Base-by-base conservation (phyloP, 106 monocot genomes). In the Chionographis japonica region DNA sequence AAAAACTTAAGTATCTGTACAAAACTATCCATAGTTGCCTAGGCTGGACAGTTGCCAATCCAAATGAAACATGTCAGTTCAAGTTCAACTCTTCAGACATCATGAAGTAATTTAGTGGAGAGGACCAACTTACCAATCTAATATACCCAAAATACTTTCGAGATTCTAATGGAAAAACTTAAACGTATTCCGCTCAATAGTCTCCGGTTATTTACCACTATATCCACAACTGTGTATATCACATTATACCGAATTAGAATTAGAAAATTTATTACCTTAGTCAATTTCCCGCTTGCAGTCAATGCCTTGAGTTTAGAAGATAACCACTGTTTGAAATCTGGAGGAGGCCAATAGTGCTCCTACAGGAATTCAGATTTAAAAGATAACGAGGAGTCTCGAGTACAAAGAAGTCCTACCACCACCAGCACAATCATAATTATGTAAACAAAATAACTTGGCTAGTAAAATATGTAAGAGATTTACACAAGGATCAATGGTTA, bases 271-370 rank as follows among this genome's bases (percentile, higher is more conserved):
- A 58, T 13, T 81, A 94, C 94, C 94, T 87, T 94, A 9, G 85
- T 74, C 70, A 94, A 64, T 77, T 81, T 90, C 46, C 85, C 76
- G 58, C 50, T 60, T 55, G 77, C 77, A 52, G 80, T 80, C 78
- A 94, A 68, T 27, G 62, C 68, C 63, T 75, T 87, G 49, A 94
- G 76, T 75, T 87, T 87, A 50, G 58, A 38, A 43, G 86, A 90
- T 52, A 94, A 62, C 41, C 84, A 49, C 37, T 67, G 62, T 62
- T 82, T 84, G 54, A 94, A 90, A 80, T 94, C 78, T 60, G 84
- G 68, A 42, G 94, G 94, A 40, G 78, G 53, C 69, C 62, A 70
- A 54, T 90, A 83, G 36, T 83, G 84, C 46, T 87, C 90, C 94
- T 94, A 67, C 64, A 75, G 66, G 10, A 72, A 70, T 52, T 3